A percentile compares a stretch with the other conserved stretches of the same genome.
These are phyloP conservation scores for Kalmusia sp. DNA, from an alignment of 2,329 filamentous ascomycete species.

Conservation along the genomic window DNA sequence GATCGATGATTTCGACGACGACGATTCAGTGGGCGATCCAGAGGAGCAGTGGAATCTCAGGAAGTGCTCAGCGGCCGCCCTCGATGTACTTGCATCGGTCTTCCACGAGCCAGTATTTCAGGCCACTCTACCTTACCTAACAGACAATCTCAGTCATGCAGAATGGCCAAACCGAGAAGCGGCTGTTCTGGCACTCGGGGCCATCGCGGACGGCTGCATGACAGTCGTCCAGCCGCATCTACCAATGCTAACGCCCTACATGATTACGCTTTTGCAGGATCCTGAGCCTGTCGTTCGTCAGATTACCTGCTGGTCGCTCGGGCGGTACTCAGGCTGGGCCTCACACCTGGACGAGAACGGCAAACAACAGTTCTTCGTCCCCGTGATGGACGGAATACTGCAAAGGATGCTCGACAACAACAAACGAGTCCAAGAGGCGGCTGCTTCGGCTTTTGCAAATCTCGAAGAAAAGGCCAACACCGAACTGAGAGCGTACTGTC, in stretches of 20 bases:
- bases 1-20: constrained; percentile 75
- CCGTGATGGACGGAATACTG: constrained; percentile 96
- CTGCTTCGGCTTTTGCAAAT: constrained; percentile 93
- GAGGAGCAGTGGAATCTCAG: constrained; percentile 95
- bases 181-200: constrained; percentile 90
- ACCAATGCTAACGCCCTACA: constrained; percentile 86
- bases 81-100: constrained; percentile 92
- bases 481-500: constrained; percentile 82
- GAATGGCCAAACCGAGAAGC: constrained; percentile 95
- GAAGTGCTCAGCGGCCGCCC: constrained; percentile 94
- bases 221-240: constrained; percentile 88
- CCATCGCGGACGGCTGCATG: constrained; percentile 94
- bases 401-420: constrained; percentile 95
- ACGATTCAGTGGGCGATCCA: constrained; percentile 74
- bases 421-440: constrained; percentile 97
- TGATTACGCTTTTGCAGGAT: constrained; percentile 85
- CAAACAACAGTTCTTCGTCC: constrained; percentile 83
- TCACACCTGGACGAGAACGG: constrained; percentile 74
- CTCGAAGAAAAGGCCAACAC: constrained; percentile 91
- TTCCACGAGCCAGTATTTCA: constrained; percentile 90
- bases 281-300: constrained; percentile 88
- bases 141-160: constrained; percentile 82
- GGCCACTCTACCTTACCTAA: constrained; percentile 90
- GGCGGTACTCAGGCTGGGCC: constrained; percentile 92
- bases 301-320: constrained; percentile 97